These are phyloP conservation scores for Lentinus polychrous DNA, from an alignment of 1,284 basidiomycete species.

Conservation along the genomic window DNA sequence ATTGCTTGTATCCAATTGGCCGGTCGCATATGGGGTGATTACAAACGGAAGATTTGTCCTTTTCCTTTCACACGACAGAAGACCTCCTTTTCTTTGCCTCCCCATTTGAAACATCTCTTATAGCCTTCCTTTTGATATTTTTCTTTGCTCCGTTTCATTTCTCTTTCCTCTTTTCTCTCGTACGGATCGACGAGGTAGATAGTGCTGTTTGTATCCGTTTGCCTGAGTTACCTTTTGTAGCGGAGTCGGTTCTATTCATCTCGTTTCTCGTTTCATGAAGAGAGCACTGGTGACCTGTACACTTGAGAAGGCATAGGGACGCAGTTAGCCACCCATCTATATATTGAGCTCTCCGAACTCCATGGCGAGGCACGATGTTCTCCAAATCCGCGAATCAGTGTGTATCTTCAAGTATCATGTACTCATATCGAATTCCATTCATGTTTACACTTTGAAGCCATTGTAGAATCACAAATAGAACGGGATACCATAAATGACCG, in stretches of 20 bases:
- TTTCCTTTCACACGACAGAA: not conserved
- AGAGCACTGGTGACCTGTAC: not conserved
- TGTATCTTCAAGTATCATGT: not conserved
- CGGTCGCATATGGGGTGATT: no score
- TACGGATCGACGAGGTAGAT: not conserved
- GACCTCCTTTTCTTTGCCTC: not conserved
- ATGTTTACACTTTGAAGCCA: no score
- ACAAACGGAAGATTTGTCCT: no score
- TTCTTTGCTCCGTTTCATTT: not conserved
- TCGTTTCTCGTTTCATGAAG: not conserved
- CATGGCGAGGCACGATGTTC: no score
- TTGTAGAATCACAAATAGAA: slow-evolving; percentile 52
- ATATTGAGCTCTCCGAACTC: no score
- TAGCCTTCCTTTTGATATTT: not conserved
- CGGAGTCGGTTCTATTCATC: not conserved
- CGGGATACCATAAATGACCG: slow-evolving; percentile 93
- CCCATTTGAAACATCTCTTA: not conserved
- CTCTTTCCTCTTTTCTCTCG: not conserved
- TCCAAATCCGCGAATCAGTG: not conserved
- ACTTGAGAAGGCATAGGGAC: no score
- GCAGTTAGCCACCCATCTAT: no score
- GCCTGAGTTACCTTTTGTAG: not conserved
- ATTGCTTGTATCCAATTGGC: no score
- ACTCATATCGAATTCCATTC: not conserved
- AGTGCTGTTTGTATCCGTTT: not conserved